phyloP scores from a whole-genome alignment of 2,329 filamentous ascomycete genomes.

The Colletotrichum abscissum region DNA sequence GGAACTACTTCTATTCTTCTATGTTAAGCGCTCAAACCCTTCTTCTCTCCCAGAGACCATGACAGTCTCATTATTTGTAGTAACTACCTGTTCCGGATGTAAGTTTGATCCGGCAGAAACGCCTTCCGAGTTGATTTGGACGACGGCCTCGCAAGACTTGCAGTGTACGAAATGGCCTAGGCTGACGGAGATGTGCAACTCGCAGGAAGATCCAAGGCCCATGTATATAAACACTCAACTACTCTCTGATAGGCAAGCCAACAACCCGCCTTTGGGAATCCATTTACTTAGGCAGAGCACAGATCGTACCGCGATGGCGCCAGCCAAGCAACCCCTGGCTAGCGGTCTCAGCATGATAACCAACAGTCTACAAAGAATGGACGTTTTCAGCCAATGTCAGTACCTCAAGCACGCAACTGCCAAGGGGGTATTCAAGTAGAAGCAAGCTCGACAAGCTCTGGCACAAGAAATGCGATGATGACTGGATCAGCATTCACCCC shows the following conservation, averaged over 20 bases:
- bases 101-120: not conserved
- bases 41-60: not conserved
- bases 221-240: no score
- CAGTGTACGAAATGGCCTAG: no score
- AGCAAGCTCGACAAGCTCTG: constrained; percentile 4
- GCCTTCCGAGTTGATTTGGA: not conserved
- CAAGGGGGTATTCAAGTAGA: not conserved
- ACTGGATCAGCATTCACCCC: not conserved
- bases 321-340: not conserved
- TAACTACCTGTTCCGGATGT: not conserved
- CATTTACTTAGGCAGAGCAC: not conserved
- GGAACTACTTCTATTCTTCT: not conserved
- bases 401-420: not conserved
- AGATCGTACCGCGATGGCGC: not conserved
- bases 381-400: not conserved
- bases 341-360: not conserved
- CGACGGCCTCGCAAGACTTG: not conserved
- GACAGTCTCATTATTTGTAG: not conserved
- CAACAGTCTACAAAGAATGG: not conserved
- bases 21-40: not conserved
- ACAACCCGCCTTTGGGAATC: no score
- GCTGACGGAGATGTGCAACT: no score
- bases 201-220: no score
- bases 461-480: no score
- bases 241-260: no score